Base-by-base conservation (phyloP, 192 early-diverging fungal species). In the Obelidium mucronatum region DNA sequence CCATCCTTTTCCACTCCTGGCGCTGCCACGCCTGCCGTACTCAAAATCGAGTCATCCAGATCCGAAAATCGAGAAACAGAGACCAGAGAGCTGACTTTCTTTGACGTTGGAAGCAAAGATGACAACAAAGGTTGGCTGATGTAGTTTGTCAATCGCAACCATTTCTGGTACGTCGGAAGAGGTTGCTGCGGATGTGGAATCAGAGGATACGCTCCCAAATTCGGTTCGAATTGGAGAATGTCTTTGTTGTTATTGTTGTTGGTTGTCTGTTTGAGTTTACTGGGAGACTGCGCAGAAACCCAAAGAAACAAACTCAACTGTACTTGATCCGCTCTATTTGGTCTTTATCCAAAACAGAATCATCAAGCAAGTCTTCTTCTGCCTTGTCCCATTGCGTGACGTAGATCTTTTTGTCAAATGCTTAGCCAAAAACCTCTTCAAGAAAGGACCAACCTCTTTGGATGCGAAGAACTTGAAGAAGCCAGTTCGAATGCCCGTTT, bases 171-270 rank as follows among this genome's bases (percentile, higher is more conserved):
- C 19, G 89, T 86, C 17, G 85, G 83, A 35, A 81, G 42, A 17
- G 92, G 87, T 31, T 82, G 75, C 39, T 80, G 62, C 17, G 40
- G 58, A 22, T 66, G 53, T 2, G 92, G 90, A 28, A 85, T 79
- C 1, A 93, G 73, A 17, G 93, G 95, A 79, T 96, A 98, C 6
- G 92, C 82, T 17, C 95, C 97, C 2, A 97, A 85, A 58, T 84
- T 88, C 4, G 81, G 83, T 74, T 98, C 96, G 67, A 96, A 87
- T 42, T 92, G 88, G 22, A 93, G 84, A 53, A 96, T 90, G 55
- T 92, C 91, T 91, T 83, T 33, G 8, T 2, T 68, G 44, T 26
- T 31, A 35, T 5, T 61, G 31, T 2, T 28, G 70, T 52, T 66
- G 24, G 42, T 22, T 24, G 34, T n/a, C 13, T 63, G 56, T 11